phyloP scores from a whole-genome alignment of 306 rosid species.

The Acacia acuminata region DNA sequence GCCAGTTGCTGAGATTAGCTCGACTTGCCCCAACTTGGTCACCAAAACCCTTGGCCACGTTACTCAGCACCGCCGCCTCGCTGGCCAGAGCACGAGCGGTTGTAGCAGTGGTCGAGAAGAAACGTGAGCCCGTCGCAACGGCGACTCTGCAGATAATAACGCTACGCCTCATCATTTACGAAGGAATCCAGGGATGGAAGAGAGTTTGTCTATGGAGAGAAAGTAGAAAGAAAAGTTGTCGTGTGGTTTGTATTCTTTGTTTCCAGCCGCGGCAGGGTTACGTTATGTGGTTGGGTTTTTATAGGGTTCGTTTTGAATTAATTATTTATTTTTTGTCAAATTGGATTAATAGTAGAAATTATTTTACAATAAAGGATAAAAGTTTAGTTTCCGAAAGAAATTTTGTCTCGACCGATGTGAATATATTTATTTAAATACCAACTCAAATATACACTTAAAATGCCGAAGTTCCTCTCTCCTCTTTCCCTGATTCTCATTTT shows the following conservation, averaged over 20 bases:
- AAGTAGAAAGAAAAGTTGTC: not conserved
- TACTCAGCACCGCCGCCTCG: not conserved
- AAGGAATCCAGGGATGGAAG: not conserved
- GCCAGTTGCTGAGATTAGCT: not conserved
- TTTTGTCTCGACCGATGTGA: too few species aligned
- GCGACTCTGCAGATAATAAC: not conserved
- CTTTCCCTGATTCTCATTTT: too few species aligned
- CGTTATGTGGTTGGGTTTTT: not conserved
- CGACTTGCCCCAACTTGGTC: not conserved
- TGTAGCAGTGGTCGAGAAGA: conserved; percentile 24
- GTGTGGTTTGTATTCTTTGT: not conserved
- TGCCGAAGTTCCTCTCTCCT: too few species aligned
- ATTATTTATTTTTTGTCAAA: too few species aligned
- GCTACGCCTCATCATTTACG: conserved; percentile 32
- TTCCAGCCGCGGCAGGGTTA: not conserved
- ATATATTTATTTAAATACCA: too few species aligned
- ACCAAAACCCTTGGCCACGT: conserved; percentile 13
- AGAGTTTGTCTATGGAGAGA: not conserved
- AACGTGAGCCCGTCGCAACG: conserved; percentile 4
- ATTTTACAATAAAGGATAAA: too few species aligned
- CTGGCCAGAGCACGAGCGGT: not conserved
- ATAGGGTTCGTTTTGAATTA: too few species aligned
- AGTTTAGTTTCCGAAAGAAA: too few species aligned
- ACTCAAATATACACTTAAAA: too few species aligned
- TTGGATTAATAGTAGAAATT: too few species aligned